Evolutionary conservation across 306 rosid species (phyloP), one percentile per base, ranked within the genome.

Genomic region (Lotus japonicus): DNA sequence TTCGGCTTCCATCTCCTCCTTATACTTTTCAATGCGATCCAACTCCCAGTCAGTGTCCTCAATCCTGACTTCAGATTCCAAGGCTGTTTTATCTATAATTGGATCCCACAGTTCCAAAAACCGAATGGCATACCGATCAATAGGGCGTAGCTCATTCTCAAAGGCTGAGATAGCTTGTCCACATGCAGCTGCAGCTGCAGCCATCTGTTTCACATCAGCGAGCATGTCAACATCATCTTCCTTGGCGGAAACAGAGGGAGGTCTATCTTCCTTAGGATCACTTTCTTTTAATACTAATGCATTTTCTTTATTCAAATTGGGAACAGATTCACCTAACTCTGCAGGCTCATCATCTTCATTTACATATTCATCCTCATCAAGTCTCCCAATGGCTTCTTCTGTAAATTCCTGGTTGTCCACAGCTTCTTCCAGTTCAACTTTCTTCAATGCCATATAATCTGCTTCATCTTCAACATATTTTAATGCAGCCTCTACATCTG

Each of bases 1-100:
- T 81, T 94, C 99, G 12, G 97, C 97, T 83, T 94, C 99, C 99
- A 94, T 88, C 79, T 94, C 99, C 58, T 94, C 99, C 90, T 90
- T 94, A 78, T 86, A 94, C 85, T 76, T 88, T 84, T 94, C 99
- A 66, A 94, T 85, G 71, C 92, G 96, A 41, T 94, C 99, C 82
- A 94, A 70, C 75, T 94, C 99, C 99, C 99, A 94, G 73, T 94
- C 97, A n/a, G 88, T 84, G 80, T 94, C 99, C 84, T 90, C 96
- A 82, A 88, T 83, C 67, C 91, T 78, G 58, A 73, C 97, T 87
- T 88, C 96, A 73, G 95, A 86, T 72, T 88, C 95, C 80, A 83
- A 79, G 35, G 90, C 88, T 31, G 92, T 83, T 80, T 94, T 94
- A 80, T 90, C 95, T 65, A 86, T 83, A 72, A 94, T 81, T 56